Percentiles rank a stretch among this genome's conserved stretches.
Evolutionary conservation across 1,139 yeast genomes (phyloP).

Genomic region (Zygosaccharomyces sapae): DNA sequence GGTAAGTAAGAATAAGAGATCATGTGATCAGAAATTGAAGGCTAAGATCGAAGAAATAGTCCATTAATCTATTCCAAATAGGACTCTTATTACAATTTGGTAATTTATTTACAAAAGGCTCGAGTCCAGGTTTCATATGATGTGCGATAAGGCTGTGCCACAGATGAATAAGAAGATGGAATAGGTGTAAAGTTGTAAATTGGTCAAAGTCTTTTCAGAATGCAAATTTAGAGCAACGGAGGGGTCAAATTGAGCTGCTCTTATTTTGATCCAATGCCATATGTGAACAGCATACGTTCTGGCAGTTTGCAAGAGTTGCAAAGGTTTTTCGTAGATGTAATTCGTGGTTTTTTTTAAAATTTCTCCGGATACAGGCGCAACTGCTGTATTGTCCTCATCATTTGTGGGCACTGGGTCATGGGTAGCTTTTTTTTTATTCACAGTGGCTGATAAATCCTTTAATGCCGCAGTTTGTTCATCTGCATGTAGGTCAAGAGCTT

Average conservation of each 20-base stretch:
- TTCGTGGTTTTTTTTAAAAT: slow-evolving; percentile 4
- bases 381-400: background rate
- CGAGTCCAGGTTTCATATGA: slow-evolving; percentile 1
- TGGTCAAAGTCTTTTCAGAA: slow-evolving; percentile 15
- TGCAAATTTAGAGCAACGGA: slow-evolving; percentile 8
- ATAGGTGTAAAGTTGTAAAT: slow-evolving; percentile 16
- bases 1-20: too few relatives aligned
- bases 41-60: too few relatives aligned
- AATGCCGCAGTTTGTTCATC: slow-evolving; percentile 29
- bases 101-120: slow-evolving; percentile 6
- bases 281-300: background rate
- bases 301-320: background rate
- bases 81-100: background rate
- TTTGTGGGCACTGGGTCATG: background rate
- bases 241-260: slow-evolving; percentile 7
- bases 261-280: slow-evolving; percentile 8
- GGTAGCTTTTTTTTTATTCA: slow-evolving; percentile 22
- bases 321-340: background rate
- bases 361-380: slow-evolving; percentile 9
- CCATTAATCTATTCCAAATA: background rate
- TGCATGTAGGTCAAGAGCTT: slow-evolving; percentile 44
- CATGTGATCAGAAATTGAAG: too few relatives aligned
- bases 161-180: slow-evolving; percentile 11
- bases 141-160: slow-evolving; percentile 2
- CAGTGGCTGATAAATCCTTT: slow-evolving; percentile 21